phyloP scores from a whole-genome alignment of 805 yeast species.

The Komagataella pastoris region DNA sequence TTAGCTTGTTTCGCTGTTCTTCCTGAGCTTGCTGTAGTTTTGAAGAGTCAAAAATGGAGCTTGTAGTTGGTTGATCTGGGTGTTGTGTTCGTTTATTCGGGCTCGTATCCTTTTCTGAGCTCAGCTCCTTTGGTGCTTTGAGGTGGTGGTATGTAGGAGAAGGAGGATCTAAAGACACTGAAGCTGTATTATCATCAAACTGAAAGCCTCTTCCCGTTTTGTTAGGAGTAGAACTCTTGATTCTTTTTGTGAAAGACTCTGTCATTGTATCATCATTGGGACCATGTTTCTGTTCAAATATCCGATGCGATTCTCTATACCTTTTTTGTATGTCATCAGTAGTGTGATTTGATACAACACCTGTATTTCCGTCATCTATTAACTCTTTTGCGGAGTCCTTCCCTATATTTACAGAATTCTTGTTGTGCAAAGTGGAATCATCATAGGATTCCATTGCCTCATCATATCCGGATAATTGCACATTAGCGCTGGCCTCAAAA shows the following conservation, averaged over 20 bases:
- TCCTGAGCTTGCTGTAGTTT: slow-evolving; percentile 4
- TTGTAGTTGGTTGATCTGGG: slow-evolving; percentile 6
- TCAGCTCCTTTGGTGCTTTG: not conserved
- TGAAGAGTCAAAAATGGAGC: slow-evolving; percentile 9
- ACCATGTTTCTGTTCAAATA: slow-evolving; percentile 3
- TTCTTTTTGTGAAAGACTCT: slow-evolving; percentile 1
- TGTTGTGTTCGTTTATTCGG: slow-evolving; percentile 1
- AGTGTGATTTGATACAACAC: slow-evolving; percentile 10
- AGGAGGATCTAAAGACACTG: not conserved
- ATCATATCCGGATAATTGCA: slow-evolving; percentile 1
- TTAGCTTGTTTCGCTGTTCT: not conserved
- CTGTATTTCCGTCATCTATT: slow-evolving; percentile 14
- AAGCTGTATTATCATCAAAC: slow-evolving; percentile 1
- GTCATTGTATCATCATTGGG: slow-evolving; percentile 9
- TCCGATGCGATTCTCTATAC: slow-evolving; percentile 5
- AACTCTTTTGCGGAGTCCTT: not conserved
- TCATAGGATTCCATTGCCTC: slow-evolving; percentile 1
- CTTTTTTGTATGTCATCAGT: slow-evolving; percentile 7
- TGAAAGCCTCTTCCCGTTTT: slow-evolving; percentile 3
- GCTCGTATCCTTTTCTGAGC: not conserved
- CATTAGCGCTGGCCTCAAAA: slow-evolving; percentile 64
- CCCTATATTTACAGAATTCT: not conserved
- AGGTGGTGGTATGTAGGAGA: slow-evolving; percentile 6
- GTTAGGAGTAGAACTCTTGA: slow-evolving; percentile 11
- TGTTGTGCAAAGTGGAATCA: not conserved